Evolutionary conservation across 2,329 filamentous ascomycete genomes (phyloP).

Genomic region (Colletotrichum sp.): DNA sequence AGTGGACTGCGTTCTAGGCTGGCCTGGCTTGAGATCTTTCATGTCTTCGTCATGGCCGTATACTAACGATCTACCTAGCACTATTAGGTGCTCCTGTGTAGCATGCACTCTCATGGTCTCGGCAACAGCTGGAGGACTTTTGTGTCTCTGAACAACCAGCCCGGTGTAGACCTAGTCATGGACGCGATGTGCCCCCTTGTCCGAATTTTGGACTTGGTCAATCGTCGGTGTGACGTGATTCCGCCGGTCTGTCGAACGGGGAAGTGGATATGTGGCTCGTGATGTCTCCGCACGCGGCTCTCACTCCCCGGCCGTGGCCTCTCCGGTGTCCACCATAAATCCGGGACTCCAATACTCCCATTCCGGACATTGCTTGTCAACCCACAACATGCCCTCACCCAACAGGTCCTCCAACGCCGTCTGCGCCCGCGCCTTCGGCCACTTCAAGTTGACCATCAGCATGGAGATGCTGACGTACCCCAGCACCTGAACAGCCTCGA

Average conservation of each 20-base stretch:
- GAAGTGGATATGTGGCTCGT: slow-evolving; percentile 22
- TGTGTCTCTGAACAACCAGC: neutral
- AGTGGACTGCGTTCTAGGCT: neutral
- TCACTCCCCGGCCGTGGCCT: slow-evolving; percentile 22
- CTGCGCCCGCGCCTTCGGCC: slow-evolving; percentile 83
- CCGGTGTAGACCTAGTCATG: neutral
- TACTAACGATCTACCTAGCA: neutral
- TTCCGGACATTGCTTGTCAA: slow-evolving; percentile 84
- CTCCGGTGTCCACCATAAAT: slow-evolving; percentile 62
- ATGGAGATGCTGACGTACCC: slow-evolving; percentile 91
- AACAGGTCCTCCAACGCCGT: slow-evolving; percentile 92
- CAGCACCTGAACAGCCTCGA: slow-evolving; percentile 89
- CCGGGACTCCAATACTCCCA: slow-evolving; percentile 94
- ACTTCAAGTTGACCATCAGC: slow-evolving; percentile 84
- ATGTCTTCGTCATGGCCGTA: neutral
- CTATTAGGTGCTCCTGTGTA: neutral
- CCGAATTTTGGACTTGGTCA: neutral
- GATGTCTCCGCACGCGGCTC: slow-evolving; percentile 21
- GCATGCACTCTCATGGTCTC: neutral
- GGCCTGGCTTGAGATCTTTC: neutral
- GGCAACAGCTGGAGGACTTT: neutral
- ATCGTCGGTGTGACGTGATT: neutral
- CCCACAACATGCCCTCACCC: slow-evolving; percentile 89
- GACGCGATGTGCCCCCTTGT: neutral
- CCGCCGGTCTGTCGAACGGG: neutral